Evolutionary conservation across 2,329 filamentous ascomycete genomes (phyloP), one percentile per base, ranked within the genome.

Genomic region (Coleophoma crateriformis): DNA sequence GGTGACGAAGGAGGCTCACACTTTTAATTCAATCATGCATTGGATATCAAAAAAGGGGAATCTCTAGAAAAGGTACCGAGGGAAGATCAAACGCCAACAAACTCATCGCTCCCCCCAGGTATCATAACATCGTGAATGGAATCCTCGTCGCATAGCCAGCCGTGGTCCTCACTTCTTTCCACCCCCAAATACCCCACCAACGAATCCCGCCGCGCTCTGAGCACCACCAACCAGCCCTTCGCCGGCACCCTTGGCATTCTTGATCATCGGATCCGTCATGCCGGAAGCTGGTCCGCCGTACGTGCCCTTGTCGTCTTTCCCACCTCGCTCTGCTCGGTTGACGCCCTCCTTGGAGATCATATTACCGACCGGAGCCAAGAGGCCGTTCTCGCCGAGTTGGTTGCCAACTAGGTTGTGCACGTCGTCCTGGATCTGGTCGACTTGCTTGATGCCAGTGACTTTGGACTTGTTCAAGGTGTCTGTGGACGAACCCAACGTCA

Each of bases 401-500:
- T 79, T 77, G 2, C 75, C 72, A 8, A 77, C 83, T 48, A 84
- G 73, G 66, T 75, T 72, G 71, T 88, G 71, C 33, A 85, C 77
- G 61, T 77, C 79, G 65, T 87, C 84, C 67, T 89, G 84, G 34
- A 88, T 72, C 40, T 71, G 81, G 68, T 88, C 81, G 68, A 87
- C 76, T 64, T 85, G 82, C 15, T 79, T 66, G 61, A 86, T 64
- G 64, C 81, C 81, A 11, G 84, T 88, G 38, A 90, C 69, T 65
- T 89, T 89, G 54, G 82, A 78, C 67, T 87, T 82, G 69, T 77
- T 72, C 53, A 89, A 80, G 54, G 77, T 75, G 52, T 87, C 84
- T 87, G 59, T 49, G 14, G 17, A 15, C 7, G 13, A 27, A 2
- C 39, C 13, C 45, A 17, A 48, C 52, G 19, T 54, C 45, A 48